Percentiles rank a stretch among this genome's conserved stretches.
Evolutionary conservation across 2,329 filamentous ascomycete species (phyloP).

Genomic region (Aspergillus sp.): DNA sequence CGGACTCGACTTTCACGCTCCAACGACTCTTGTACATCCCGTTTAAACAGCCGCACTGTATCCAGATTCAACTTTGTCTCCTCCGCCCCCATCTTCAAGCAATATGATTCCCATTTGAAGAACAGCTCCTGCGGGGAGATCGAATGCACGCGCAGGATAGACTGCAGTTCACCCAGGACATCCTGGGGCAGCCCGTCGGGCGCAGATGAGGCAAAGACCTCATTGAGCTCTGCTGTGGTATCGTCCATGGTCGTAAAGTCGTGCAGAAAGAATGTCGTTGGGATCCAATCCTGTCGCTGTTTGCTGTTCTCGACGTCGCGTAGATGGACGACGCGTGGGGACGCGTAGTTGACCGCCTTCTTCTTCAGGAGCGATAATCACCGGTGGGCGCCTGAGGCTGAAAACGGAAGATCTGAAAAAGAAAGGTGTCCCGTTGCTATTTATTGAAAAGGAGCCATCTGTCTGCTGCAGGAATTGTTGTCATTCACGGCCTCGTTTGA

Average conservation of each 20-base stretch:
- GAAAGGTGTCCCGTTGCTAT: neutral
- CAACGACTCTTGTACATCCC: slow-evolving; percentile 73
- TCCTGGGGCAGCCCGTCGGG: slow-evolving; percentile 61
- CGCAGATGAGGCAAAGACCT: slow-evolving; percentile 50
- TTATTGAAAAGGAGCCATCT: neutral
- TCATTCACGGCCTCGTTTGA: neutral
- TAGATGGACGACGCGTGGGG: slow-evolving; percentile 1
- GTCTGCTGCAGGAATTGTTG: neutral
- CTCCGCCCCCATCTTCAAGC: slow-evolving; percentile 83
- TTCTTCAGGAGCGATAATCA: neutral
- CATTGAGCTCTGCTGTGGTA: slow-evolving; percentile 46
- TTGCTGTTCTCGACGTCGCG: no score
- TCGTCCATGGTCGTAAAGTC: slow-evolving; percentile 39
- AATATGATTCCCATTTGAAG: slow-evolving; percentile 99
- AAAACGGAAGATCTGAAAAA: neutral
- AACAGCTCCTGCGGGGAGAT: slow-evolving; percentile 79
- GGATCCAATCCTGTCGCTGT: no score
- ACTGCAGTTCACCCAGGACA: slow-evolving; percentile 70
- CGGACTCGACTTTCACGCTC: slow-evolving; percentile 68
- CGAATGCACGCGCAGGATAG: slow-evolving; percentile 75
- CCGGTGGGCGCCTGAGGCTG: neutral
- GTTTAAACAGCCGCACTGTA: slow-evolving; percentile 70
- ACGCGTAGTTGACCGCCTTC: slow-evolving; percentile 11
- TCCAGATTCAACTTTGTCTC: slow-evolving; percentile 64
- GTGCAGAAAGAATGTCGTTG: neutral